Base-by-base conservation (phyloP, 345 rosid species). In the Alliaria petiolata region DNA sequence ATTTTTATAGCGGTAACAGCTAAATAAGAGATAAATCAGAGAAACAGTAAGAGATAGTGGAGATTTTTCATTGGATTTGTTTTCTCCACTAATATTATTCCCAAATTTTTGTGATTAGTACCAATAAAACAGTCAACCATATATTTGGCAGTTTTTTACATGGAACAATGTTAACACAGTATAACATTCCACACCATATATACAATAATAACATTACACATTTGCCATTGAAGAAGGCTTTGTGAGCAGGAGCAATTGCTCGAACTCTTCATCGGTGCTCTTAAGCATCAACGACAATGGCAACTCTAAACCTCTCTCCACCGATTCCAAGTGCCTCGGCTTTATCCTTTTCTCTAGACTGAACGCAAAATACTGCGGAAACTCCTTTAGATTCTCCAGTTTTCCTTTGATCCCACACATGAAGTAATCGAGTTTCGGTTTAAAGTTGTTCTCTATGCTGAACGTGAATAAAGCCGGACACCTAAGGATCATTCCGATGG, bases 311-410 rank as follows among this genome's bases (percentile, higher is more conserved):
- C 88, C 87, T 62, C 56, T 76, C 72, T 76, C 58, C 52, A 73
- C 44, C 6, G 54, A 71, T 80, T 83, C 88, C 68, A 75, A 0
- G 58, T 87, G 84, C 62, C 97, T 81, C 5, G 95, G 91, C 69
- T 84, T 86, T 54, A 95, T 91, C 79, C 96, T 83, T 76, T 89
- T 89, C 78, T 91, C 99, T 87, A 91, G 72, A 73, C 97, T 95
- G 61, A 95, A 93, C 1, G 89, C 84, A 72, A 93, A 93, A 77
- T 83, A 93, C 70, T 93, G 97, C 51, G 98, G 97, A 49, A 93
- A 93, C 62, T 77, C 88, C 68, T 80, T 87, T 71, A 89, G 43
- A 57, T 76, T 91, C 75, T 81, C 90, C 34, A 89, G 65, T 31
- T 77, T 73, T 63, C 91, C 85, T 13, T 81, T 76, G 83, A 93